These are phyloP conservation scores for Anthracocystis walkeri DNA, from an alignment of 1,284 basidiomycete species.

Conservation along the genomic window DNA sequence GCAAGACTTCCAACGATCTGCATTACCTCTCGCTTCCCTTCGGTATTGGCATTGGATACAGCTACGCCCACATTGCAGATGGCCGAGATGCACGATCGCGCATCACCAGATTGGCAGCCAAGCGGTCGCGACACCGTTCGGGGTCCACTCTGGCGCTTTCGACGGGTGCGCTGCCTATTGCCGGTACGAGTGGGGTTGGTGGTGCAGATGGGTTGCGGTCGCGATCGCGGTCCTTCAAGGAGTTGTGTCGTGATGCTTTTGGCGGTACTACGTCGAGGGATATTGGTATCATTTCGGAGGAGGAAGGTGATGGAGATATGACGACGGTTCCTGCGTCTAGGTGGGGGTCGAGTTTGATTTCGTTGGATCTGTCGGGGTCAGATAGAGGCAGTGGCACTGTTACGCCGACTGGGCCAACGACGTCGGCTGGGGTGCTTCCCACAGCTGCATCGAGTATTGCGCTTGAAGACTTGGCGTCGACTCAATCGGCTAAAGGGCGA, in stretches of 20 bases:
- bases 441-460: slow-evolving; percentile 18
- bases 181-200: slow-evolving; percentile 16
- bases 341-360: slow-evolving; percentile 30
- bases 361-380: slow-evolving; percentile 26
- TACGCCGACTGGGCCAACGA: slow-evolving; percentile 30
- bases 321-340: slow-evolving; percentile 24
- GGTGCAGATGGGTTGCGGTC: slow-evolving; percentile 34
- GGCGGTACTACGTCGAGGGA: slow-evolving; percentile 17
- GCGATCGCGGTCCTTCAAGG: slow-evolving; percentile 42
- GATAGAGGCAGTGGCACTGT: slow-evolving; percentile 33
- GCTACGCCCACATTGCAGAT: slow-evolving; percentile 38
- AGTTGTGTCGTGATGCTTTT: slow-evolving; percentile 40
- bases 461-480: slow-evolving; percentile 26
- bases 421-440: neutral
- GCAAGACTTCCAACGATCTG: slow-evolving; percentile 28
- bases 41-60: slow-evolving; percentile 51
- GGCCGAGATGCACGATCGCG: slow-evolving; percentile 25
- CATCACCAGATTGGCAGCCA: slow-evolving; percentile 24
- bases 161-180: slow-evolving; percentile 33
- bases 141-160: slow-evolving; percentile 26
- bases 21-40: slow-evolving; percentile 48
- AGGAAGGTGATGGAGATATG: slow-evolving; percentile 31
- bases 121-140: slow-evolving; percentile 10
- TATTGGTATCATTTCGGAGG: slow-evolving; percentile 30
- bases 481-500: slow-evolving; percentile 23